Conservation (phyloP, 164 flowering plant species). For the Berberis vulgaris region DNA sequence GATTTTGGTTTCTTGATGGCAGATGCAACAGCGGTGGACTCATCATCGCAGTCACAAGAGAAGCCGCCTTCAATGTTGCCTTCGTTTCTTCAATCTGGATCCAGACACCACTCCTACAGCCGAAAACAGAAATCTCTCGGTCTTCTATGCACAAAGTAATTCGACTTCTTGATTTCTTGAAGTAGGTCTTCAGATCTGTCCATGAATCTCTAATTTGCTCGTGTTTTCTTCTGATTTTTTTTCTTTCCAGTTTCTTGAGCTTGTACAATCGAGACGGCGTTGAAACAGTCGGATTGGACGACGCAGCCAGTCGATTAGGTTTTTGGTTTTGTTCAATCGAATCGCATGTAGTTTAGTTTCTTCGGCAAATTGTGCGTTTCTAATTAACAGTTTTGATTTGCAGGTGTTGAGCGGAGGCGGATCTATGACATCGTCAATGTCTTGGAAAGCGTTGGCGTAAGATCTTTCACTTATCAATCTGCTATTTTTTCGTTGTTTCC, state of each 20-base stretch:
- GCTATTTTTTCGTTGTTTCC: slow-evolving; percentile 4
- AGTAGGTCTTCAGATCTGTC: not conserved
- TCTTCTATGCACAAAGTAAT: not conserved
- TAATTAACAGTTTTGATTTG: too few relatives aligned
- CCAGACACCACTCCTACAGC: not conserved
- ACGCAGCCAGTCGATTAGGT: not conserved
- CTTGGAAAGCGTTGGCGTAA: slow-evolving; percentile 86
- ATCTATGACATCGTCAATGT: slow-evolving; percentile 94
- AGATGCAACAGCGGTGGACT: too few relatives aligned
- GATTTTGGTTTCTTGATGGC: too few relatives aligned
- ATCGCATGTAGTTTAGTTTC: too few relatives aligned
- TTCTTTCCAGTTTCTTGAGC: too few relatives aligned
- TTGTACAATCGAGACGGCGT: too few relatives aligned
- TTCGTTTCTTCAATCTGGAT: slow-evolving; percentile 16
- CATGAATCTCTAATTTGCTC: not conserved
- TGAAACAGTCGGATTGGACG: too few relatives aligned
- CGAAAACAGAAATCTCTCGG: not conserved
- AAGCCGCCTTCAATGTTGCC: not conserved
- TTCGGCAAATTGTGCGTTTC: not conserved
- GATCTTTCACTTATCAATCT: slow-evolving; percentile 5
- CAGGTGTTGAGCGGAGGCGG: slow-evolving; percentile 91
- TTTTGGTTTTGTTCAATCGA: too few relatives aligned
- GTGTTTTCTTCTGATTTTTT: not conserved
- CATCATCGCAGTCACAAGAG: not conserved
- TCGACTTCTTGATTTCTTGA: not conserved